Base-by-base conservation (phyloP, 805 yeast genomes). In the Kluyveromyces aestuarii region DNA sequence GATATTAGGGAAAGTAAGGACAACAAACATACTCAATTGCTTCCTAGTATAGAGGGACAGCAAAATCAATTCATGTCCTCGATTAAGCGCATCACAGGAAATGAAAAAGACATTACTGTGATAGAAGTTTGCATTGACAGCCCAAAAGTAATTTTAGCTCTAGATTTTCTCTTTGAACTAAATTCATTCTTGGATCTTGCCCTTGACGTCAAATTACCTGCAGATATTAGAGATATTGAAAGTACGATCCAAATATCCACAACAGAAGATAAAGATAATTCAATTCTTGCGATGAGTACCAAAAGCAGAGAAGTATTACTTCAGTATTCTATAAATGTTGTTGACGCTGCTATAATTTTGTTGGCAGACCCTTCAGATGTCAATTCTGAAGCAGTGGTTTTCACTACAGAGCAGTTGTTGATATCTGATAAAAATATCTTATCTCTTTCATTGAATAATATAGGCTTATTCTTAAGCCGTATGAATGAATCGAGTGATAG, bases 321-420 rank as follows among this genome's bases (percentile, higher is more conserved):
- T 21, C 81, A 80, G 0, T 77, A 75, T 52, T 75, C 86, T 1
- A 60, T 91, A 37, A 88, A 86, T 58, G 67, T 93, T 39, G 80
- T 81, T 6, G 83, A 87, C 48, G 81, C 91, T 0, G 87, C 95
- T 0, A 72, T 91, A 17, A 79, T 87, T 17, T 67, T 93, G 30
- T 67, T 93, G 40, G 96, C 96, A 0, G 86, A 91, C 61, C 87
- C 96, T 0, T 74, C 82, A 0, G 71, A 74, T 8, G 61, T 66
- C 2, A 74, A 81, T 51, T 79, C 96, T 0, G 96, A 90, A 57
- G 98, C 98, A 0, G 76, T 91, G 51, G 96, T 91, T 1, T 84
- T 93, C 69, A 86, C 87, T 58, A 80, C 89, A 13, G 95, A 84
- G 50, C 96, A 90, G 59, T 66, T 89, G 2, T 68, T 83, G 41